phyloP scores from a whole-genome alignment of 2,329 filamentous ascomycete species.

The Gaeumannomyces tritici region DNA sequence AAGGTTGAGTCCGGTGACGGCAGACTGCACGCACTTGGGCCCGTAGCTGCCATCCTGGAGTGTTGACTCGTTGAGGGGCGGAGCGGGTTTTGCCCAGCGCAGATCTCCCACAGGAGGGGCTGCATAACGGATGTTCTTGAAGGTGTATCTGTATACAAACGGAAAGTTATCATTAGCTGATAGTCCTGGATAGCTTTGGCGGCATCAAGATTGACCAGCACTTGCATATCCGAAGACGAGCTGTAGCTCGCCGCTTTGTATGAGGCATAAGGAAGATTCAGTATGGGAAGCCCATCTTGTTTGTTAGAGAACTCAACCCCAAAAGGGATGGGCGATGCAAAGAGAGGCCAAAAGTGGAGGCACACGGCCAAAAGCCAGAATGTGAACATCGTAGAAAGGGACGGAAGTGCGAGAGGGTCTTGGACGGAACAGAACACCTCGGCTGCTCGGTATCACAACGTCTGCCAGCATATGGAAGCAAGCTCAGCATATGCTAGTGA shows the following conservation, averaged over 20 bases:
- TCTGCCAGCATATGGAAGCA: too few species aligned
- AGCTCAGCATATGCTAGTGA: too few species aligned
- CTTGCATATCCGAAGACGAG: slow-evolving; percentile 13
- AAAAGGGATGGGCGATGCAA: neutral
- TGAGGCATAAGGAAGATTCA: slow-evolving; percentile 15
- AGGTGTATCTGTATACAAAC: slow-evolving; percentile 19
- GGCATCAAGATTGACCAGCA: neutral
- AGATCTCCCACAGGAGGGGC: slow-evolving; percentile 28
- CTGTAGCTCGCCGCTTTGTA: slow-evolving; percentile 14
- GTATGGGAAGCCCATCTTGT: slow-evolving; percentile 9
- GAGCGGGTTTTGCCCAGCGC: slow-evolving; percentile 26
- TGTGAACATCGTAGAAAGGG: too few species aligned
- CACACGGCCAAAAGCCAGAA: neutral
- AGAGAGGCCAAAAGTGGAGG: neutral
- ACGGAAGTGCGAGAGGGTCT: too few species aligned
- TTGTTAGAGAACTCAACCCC: neutral
- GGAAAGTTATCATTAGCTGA: too few species aligned
- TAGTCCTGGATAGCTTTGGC: neutral
- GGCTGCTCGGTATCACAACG: too few species aligned
- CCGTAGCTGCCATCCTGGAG: slow-evolving; percentile 17
- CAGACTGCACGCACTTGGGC: slow-evolving; percentile 14
- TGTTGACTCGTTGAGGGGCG: slow-evolving; percentile 10
- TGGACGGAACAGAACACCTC: too few species aligned
- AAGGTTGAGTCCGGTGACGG: slow-evolving; percentile 17
- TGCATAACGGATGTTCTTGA: slow-evolving; percentile 33